Evolutionary conservation across 768 basidiomycete genomes (phyloP).

Genomic region (Mycena polygramma): DNA sequence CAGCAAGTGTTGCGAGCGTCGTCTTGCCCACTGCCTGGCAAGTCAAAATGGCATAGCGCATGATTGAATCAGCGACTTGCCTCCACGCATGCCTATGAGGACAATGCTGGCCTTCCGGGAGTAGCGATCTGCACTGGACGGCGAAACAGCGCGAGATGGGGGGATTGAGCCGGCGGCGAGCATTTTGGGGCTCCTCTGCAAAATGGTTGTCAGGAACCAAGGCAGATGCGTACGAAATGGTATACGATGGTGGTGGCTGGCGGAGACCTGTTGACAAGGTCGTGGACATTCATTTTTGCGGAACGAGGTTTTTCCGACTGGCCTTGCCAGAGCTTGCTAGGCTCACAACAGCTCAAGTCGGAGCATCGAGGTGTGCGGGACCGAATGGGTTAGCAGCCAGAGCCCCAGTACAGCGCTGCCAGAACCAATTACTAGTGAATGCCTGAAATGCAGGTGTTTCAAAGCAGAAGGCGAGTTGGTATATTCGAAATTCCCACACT

Average conservation of each 20-base stretch:
- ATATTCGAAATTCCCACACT: neutral
- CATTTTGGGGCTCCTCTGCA: conserved; percentile 14
- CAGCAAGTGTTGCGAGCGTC: conserved; percentile 75
- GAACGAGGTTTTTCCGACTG: conserved; percentile 27
- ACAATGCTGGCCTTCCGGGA: conserved; percentile 55
- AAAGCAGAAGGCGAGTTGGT: neutral
- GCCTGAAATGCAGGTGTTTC: neutral
- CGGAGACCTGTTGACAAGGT: conserved; percentile 28
- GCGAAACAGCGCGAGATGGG: conserved; percentile 29
- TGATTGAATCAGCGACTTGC: conserved; percentile 27
- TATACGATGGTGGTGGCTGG: conserved; percentile 18
- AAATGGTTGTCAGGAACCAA: neutral
- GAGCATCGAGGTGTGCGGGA: neutral
- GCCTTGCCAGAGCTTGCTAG: too few relatives aligned
- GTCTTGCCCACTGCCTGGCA: conserved; percentile 72
- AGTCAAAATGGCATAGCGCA: conserved; percentile 6
- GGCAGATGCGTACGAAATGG: neutral
- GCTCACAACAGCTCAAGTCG: too few relatives aligned
- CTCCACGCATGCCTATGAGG: conserved; percentile 86
- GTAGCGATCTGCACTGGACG: conserved; percentile 33
- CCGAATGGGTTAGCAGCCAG: neutral
- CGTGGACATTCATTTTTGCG: conserved; percentile 35
- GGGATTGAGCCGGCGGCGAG: conserved; percentile 12
- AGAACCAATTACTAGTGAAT: too few relatives aligned
- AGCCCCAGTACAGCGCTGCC: too few relatives aligned